phyloP scores from a whole-genome alignment of 208 protist species.

The Wallacemonas sp. region DNA sequence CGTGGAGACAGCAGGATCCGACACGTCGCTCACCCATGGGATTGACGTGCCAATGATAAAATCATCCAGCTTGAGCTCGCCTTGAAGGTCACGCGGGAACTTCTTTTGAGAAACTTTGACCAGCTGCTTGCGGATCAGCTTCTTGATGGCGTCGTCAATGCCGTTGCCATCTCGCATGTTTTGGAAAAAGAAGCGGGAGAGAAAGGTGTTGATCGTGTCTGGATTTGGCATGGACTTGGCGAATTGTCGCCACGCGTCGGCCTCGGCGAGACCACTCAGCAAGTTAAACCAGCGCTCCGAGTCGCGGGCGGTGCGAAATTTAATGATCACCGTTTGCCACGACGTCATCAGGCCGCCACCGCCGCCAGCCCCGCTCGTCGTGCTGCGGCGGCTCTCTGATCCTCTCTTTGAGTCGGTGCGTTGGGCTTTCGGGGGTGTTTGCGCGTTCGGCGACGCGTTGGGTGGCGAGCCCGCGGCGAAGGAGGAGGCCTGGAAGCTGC shows the following conservation, averaged over 20 bases:
- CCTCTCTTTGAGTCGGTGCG: background rate
- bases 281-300: conserved; percentile 70
- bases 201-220: conserved; percentile 70
- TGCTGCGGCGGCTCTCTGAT: background rate
- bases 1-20: conserved; percentile 46
- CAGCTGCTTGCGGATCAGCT: conserved; percentile 66
- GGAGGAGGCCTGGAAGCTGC: background rate
- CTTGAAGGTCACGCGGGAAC: conserved; percentile 73
- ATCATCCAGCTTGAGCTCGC: conserved; percentile 75
- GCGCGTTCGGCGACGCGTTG: background rate
- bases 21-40: conserved; percentile 74
- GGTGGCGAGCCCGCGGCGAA: too few species aligned
- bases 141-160: conserved; percentile 42
- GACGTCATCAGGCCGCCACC: conserved; percentile 17
- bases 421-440: background rate
- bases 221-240: conserved; percentile 58
- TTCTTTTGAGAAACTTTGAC: conserved; percentile 57
- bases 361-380: background rate
- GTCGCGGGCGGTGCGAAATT: conserved; percentile 64
- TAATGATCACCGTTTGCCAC: conserved; percentile 52
- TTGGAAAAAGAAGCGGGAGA: conserved; percentile 78
- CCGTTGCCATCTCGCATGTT: conserved; percentile 55
- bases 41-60: conserved; percentile 68
- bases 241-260: conserved; percentile 60
- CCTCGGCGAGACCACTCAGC: conserved; percentile 46